A percentile compares a stretch with the other conserved stretches of the same genome.
phyloP scores from a whole-genome alignment of 2,329 filamentous ascomycete species.

The Ustulina deusta region DNA sequence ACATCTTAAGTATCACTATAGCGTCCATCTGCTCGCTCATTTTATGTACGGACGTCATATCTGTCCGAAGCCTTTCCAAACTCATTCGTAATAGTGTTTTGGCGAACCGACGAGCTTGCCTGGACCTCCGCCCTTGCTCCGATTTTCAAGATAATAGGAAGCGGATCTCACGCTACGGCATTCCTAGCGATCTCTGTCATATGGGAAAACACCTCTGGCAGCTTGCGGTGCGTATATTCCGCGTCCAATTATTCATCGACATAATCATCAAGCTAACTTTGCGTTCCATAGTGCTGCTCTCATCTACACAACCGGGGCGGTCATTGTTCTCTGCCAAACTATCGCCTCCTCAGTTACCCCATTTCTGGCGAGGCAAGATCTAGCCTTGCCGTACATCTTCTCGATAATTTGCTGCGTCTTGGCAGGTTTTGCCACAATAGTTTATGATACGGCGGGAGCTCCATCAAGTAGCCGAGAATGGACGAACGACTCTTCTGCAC shows the following conservation, averaged over 20 bases:
- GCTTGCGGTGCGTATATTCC: conserved; percentile 12
- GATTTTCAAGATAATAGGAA: conserved; percentile 26
- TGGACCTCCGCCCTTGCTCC: conserved; percentile 12
- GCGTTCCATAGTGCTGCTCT: neutral
- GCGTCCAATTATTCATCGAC: neutral
- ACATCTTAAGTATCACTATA: conserved; percentile 19
- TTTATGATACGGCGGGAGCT: neutral
- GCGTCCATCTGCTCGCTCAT: conserved; percentile 13
- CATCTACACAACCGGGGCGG: conserved; percentile 23
- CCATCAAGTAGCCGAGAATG: neutral
- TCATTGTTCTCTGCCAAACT: conserved; percentile 15
- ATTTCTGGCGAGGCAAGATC: conserved; percentile 10
- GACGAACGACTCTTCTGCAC: conserved; percentile 2
- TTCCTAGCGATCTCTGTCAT: conserved; percentile 18
- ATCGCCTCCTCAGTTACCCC: conserved; percentile 17
- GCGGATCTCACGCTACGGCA: conserved; percentile 24
- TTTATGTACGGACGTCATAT: conserved; percentile 11
- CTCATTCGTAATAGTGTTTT: conserved; percentile 12
- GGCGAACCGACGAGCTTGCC: neutral
- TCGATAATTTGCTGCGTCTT: conserved; percentile 14
- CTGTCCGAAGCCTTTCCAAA: neutral
- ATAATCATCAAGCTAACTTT: neutral
- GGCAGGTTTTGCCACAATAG: conserved; percentile 2
- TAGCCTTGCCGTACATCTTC: neutral
- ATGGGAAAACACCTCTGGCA: conserved; percentile 5